These are phyloP conservation scores for Ophiostoma perfectum DNA, from an alignment of 2,329 filamentous ascomycete genomes.

Conservation along the genomic window DNA sequence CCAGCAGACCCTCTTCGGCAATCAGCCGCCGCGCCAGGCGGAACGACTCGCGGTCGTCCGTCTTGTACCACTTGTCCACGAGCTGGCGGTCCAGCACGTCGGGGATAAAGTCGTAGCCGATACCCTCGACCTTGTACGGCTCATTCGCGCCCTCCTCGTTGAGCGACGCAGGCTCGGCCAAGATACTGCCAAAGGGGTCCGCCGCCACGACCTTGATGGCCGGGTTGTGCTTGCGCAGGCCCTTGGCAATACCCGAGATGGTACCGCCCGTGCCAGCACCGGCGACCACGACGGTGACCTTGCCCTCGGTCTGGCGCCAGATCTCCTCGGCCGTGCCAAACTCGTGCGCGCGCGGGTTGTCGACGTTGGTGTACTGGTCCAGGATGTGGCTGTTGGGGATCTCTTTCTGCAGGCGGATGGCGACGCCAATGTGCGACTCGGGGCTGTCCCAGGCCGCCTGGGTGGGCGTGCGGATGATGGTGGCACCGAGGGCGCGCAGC, in stretches of 20 bases:
- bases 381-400: conserved; percentile 95
- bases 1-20: conserved; percentile 85
- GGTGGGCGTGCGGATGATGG: conserved; percentile 95
- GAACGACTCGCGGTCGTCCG: conserved; percentile 87
- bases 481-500: conserved; percentile 85
- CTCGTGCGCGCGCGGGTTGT: conserved; percentile 94
- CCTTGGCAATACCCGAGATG: conserved; percentile 80
- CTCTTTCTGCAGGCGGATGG: conserved; percentile 83
- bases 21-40: conserved; percentile 84
- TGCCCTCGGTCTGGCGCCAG: conserved; percentile 82
- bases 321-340: conserved; percentile 93
- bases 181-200: conserved; percentile 85
- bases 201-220: conserved; percentile 85
- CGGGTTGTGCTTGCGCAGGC: conserved; percentile 79
- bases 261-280: conserved; percentile 95
- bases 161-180: conserved; percentile 72
- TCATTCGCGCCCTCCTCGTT: conserved; percentile 78
- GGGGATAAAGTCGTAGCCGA: conserved; percentile 97
- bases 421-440: conserved; percentile 95
- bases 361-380: conserved; percentile 86
- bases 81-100: conserved; percentile 76
- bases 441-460: conserved; percentile 92
- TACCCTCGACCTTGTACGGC: conserved; percentile 95
- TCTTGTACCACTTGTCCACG: conserved; percentile 98
- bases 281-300: conserved; percentile 76